phyloP scores from a whole-genome alignment of 352 stramenopile species.

The Phytopythium sindhum region DNA sequence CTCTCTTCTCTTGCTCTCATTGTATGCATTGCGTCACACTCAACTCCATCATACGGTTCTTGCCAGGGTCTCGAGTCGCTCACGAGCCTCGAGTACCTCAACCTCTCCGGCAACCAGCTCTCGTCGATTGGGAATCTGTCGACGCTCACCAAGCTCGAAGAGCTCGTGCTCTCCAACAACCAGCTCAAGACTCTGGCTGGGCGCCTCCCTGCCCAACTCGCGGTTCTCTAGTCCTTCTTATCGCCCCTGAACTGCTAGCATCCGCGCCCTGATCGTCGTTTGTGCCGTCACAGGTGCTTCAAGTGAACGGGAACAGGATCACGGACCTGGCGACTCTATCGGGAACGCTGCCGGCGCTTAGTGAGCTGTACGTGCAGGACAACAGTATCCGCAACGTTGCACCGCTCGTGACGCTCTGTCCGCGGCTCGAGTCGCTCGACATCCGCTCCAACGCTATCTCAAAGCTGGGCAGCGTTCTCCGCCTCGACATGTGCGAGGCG shows the following conservation, averaged over 20 bases:
- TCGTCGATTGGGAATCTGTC: constrained; percentile 50
- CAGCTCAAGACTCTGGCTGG: constrained; percentile 44
- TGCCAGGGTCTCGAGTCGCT: constrained; percentile 51
- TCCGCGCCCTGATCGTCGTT: background rate
- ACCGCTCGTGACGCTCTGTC: constrained; percentile 25
- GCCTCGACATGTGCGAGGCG: constrained; percentile 20
- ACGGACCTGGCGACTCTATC: constrained; percentile 36
- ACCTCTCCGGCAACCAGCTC: constrained; percentile 62
- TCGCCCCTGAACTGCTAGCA: background rate
- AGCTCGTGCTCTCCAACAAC: constrained; percentile 69
- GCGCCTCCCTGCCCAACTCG: constrained; percentile 44
- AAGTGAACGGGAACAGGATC: constrained; percentile 48
- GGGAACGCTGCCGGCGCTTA: constrained; percentile 36
- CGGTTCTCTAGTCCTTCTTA: background rate
- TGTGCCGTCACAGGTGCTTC: constrained; percentile 29
- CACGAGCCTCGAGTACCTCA: constrained; percentile 53
- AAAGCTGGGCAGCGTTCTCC: constrained; percentile 17
- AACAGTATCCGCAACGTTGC: constrained; percentile 41
- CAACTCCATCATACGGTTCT: background rate
- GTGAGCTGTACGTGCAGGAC: constrained; percentile 66
- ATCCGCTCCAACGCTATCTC: constrained; percentile 57
- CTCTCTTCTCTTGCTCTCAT: background rate
- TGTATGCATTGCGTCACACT: background rate
- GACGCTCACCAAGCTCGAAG: constrained; percentile 66
- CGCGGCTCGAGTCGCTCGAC: constrained; percentile 69